These are phyloP conservation scores for Exophiala aquamarina DNA, from an alignment of 2,329 filamentous ascomycete genomes.

Conservation along the genomic window DNA sequence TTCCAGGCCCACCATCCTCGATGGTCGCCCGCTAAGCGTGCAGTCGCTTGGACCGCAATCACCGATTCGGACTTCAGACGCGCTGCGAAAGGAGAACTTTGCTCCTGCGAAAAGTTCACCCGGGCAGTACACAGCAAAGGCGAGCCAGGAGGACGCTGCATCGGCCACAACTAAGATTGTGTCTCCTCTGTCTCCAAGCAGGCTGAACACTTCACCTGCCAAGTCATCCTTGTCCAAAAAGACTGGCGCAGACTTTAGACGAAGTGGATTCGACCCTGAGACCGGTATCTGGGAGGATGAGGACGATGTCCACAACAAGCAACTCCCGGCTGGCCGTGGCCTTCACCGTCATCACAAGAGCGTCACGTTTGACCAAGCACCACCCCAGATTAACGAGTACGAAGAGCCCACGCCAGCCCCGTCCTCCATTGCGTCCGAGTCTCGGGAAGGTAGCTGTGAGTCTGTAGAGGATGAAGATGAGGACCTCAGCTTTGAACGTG, in stretches of 20 bases:
- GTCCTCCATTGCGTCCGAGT: constrained; percentile 87
- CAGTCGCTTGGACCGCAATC: constrained; percentile 14
- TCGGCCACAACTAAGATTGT: constrained; percentile 22
- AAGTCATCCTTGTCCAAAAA: constrained; percentile 85
- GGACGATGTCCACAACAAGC: constrained; percentile 59
- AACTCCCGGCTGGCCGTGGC: constrained; percentile 64
- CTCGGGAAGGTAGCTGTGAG: constrained; percentile 90
- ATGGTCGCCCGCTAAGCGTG: constrained; percentile 60
- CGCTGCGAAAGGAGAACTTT: constrained; percentile 53
- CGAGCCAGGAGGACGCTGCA: constrained; percentile 5
- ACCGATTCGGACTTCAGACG: constrained; percentile 33
- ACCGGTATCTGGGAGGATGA: constrained; percentile 67
- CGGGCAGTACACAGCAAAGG: constrained; percentile 46
- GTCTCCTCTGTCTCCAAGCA: constrained; percentile 58
- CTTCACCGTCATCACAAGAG: constrained; percentile 89
- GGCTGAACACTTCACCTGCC: constrained; percentile 72
- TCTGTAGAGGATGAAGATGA: constrained; percentile 72
- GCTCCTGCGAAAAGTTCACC: constrained; percentile 31
- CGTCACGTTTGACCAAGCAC: constrained; percentile 92
- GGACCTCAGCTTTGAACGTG: constrained; percentile 61
- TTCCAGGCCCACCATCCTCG: constrained; percentile 70
- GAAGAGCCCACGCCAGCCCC: constrained; percentile 96
- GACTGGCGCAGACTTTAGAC: constrained; percentile 46
- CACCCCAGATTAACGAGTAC: constrained; percentile 94
- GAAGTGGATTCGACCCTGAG: constrained; percentile 62